Percentiles rank a stretch among this genome's conserved stretches.
Conservation (phyloP, 164 flowering plant species). For the Santalum album region DNA sequence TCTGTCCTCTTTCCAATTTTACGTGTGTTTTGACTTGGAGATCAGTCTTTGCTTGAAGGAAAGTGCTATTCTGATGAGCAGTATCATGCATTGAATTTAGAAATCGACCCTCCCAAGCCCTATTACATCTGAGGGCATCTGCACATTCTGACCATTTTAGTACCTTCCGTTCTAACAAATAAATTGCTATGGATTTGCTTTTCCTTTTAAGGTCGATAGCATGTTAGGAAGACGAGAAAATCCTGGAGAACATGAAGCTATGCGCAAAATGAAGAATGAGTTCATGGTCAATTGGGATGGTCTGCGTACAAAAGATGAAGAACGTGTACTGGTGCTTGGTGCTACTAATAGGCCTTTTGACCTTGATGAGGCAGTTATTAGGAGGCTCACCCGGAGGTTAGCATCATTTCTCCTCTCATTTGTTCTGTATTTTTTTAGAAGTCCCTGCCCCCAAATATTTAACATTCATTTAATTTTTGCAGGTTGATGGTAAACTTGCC, state of each 20-base stretch:
- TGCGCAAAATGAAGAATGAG: constrained; percentile 84
- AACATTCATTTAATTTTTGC: constrained; percentile 12
- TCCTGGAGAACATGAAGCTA: constrained; percentile 81
- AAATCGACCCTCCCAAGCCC: too few relatives aligned
- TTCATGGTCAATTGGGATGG: constrained; percentile 92
- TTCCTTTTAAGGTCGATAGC: constrained; percentile 54
- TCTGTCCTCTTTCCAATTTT: too few relatives aligned
- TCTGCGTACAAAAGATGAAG: constrained; percentile 83
- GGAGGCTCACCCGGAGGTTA: constrained; percentile 91
- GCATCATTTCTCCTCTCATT: neutral
- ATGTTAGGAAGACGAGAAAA: constrained; percentile 77
- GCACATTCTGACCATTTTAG: too few relatives aligned
- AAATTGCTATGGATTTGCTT: neutral
- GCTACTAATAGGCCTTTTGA: constrained; percentile 99
- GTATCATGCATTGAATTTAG: too few relatives aligned
- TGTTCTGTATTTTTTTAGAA: neutral
- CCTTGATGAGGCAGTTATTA: constrained; percentile 78
- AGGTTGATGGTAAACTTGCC: constrained; percentile 97
- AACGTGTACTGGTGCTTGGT: constrained; percentile 87
- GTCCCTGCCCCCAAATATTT: neutral
- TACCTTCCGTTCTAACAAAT: too few relatives aligned
- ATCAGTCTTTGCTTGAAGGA: too few relatives aligned
- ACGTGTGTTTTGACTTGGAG: too few relatives aligned
- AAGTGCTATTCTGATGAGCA: too few relatives aligned
- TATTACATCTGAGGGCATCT: too few relatives aligned